A percentile compares a stretch with the other conserved stretches of the same genome.
Conservation (phyloP, 257 asterid genomes). For the Prunella vulgaris region DNA sequence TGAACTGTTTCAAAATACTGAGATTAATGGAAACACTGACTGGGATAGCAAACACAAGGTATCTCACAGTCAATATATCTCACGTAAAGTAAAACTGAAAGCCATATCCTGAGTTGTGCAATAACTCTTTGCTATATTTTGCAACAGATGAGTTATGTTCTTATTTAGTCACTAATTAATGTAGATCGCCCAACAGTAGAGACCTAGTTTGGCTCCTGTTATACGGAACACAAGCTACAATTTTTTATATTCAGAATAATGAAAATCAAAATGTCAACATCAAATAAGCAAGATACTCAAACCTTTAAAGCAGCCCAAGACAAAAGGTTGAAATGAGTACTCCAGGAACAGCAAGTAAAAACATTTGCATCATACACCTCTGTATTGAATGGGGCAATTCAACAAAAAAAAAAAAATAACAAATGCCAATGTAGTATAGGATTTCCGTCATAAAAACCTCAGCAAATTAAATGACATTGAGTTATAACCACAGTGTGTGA, state of each 20-base stretch:
- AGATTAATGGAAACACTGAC: too few species aligned
- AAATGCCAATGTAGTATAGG: neutral
- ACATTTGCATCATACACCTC: slow-evolving; percentile 88
- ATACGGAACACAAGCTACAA: slow-evolving; percentile 75
- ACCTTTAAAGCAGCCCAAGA: slow-evolving; percentile 84
- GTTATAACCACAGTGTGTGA: neutral
- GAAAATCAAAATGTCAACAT: slow-evolving; percentile 10
- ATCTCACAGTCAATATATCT: too few species aligned
- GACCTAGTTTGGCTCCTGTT: slow-evolving; percentile 93
- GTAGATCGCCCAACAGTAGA: slow-evolving; percentile 90
- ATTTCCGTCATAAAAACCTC: slow-evolving; percentile 2
- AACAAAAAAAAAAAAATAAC: neutral
- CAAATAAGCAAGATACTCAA: slow-evolving; percentile 26
- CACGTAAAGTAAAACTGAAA: too few species aligned
- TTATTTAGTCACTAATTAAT: too few species aligned
- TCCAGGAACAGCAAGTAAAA: slow-evolving; percentile 95
- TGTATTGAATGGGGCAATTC: slow-evolving; percentile 24
- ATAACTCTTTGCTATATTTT: too few species aligned
- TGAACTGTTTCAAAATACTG: too few species aligned
- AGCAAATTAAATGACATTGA: slow-evolving; percentile 4
- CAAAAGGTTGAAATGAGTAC: slow-evolving; percentile 84
- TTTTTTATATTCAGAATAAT: slow-evolving; percentile 26
- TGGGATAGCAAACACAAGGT: too few species aligned
- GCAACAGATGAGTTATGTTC: too few species aligned
- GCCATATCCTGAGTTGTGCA: too few species aligned